These are phyloP conservation scores for Azolla pinnata DNA, from an alignment of 75 land plant species.

Conservation along the genomic window DNA sequence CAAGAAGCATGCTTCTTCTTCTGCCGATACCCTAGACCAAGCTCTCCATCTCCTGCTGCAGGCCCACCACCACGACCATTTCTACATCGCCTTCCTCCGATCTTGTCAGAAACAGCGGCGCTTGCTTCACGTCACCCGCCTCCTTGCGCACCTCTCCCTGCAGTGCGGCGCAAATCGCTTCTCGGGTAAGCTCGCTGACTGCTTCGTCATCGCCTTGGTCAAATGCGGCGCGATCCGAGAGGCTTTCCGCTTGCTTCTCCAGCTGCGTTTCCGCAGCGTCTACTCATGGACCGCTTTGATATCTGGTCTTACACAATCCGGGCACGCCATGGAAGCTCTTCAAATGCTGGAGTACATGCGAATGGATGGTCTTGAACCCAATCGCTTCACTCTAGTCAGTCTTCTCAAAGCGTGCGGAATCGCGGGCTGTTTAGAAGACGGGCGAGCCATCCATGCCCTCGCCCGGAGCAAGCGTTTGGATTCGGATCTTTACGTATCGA, in stretches of 20 bases:
- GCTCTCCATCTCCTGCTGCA: too few species aligned
- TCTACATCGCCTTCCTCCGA: too few species aligned
- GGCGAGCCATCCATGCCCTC: constrained; percentile 21
- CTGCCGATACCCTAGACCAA: too few species aligned
- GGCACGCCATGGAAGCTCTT: constrained; percentile 21
- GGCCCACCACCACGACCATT: too few species aligned
- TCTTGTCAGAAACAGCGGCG: too few species aligned
- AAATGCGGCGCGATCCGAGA: neutral
- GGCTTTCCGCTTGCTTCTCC: constrained; percentile 15
- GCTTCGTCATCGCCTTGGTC: constrained; percentile 1
- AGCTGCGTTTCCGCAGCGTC: constrained; percentile 22
- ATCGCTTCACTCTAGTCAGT: constrained; percentile 37
- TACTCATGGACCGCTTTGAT: constrained; percentile 43
- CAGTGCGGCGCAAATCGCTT: too few species aligned
- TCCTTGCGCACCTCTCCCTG: too few species aligned
- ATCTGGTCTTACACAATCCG: constrained; percentile 32
- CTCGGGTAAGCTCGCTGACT: too few species aligned
- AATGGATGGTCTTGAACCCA: constrained; percentile 20
- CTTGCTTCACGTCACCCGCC: too few species aligned
- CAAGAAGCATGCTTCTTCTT: too few species aligned
- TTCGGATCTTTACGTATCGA: constrained; percentile 32
- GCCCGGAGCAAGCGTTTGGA: constrained; percentile 21
- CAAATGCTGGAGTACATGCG: constrained; percentile 32
- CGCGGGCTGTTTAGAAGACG: constrained; percentile 21
- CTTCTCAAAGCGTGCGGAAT: constrained; percentile 39